Base-by-base conservation (phyloP, 352 stramenopile species). In the Pythium brachiatum region DNA sequence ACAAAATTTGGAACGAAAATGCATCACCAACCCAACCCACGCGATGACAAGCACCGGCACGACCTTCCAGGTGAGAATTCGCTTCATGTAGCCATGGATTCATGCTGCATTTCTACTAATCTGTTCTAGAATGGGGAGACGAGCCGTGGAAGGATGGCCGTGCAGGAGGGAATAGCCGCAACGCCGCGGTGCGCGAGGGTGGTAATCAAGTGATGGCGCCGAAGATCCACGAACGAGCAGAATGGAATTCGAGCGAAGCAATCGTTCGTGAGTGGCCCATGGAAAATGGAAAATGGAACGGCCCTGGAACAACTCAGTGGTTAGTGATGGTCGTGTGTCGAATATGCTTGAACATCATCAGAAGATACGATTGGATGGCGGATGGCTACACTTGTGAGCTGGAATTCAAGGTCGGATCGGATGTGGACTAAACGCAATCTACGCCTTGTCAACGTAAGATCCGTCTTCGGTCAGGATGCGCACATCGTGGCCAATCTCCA, bases 401-500 rank as follows among this genome's bases (percentile, higher is more conserved):
- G 29, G 29, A 11, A 34, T 34, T 34, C 29, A 34, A 34, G 5
- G 9, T 9, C 29, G n/a, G n/a, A n/a, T n/a, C n/a, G n/a, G n/a
- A n/a, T n/a, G 11, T 18, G 6, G 12, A 20, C n/a, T 6, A 23
- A 18, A 5, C 13, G 9, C 9, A 25, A 41, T 31, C 43, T 81
- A 89, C 32, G 83, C 57, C 71, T 93, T 93, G 70, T 93, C 82
- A 9, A 94, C 68, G 61, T 90, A 94, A 18, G 78, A 60, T 15
- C 86, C 86, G 50, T 92, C 85, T 29, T 92, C 82, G 15, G 82
- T 93, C 12, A 75, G 62, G 26, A 95, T 59, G 57, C 85, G 86
- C 58, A 95, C 69, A 34, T 90, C 62, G 62, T 92, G 86, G 64
- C 86, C 86, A 12, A 80, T 69, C 64, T 95, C 86, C 23, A 95